These are phyloP conservation scores for Erythrophleum fordii DNA, from an alignment of 306 rosid species.

Conservation along the genomic window DNA sequence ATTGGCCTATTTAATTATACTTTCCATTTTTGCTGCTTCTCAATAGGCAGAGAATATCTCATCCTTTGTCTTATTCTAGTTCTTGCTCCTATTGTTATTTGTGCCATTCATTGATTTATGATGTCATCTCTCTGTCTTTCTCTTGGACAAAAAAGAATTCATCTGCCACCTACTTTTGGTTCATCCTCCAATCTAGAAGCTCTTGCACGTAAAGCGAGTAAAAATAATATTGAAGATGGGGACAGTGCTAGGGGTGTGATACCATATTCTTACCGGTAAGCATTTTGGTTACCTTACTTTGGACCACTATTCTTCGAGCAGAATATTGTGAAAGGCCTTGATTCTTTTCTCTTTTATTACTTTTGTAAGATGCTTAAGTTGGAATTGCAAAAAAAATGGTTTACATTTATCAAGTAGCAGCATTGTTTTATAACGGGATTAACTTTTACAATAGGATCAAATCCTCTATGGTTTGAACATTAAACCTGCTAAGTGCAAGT, in stretches of 20 bases:
- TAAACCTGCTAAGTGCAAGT: neutral
- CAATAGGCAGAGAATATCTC: neutral
- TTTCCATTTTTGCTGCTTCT: neutral
- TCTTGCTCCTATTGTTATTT: neutral
- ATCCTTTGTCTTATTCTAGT: neutral
- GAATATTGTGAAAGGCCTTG: slow-evolving; percentile 25
- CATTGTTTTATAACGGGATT: slow-evolving; percentile 21
- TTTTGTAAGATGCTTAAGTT: slow-evolving; percentile 1
- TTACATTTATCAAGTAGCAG: slow-evolving; percentile 25
- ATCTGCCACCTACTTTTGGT: slow-evolving; percentile 96
- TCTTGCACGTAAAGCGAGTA: slow-evolving; percentile 64
- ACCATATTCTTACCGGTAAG: slow-evolving; percentile 61
- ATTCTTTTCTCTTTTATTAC: slow-evolving; percentile 2
- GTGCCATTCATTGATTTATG: slow-evolving; percentile 21
- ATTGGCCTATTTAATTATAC: neutral
- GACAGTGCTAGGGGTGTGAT: slow-evolving; percentile 59
- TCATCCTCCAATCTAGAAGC: slow-evolving; percentile 86
- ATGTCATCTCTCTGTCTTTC: slow-evolving; percentile 39
- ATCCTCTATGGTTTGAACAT: neutral
- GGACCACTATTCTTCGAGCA: slow-evolving; percentile 28
- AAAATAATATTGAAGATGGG: slow-evolving; percentile 65
- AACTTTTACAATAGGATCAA: slow-evolving; percentile 14
- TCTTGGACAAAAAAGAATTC: slow-evolving; percentile 53
- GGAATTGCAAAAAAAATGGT: slow-evolving; percentile 12
- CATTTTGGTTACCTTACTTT: slow-evolving; percentile 24